These are phyloP conservation scores for Pouteria campechiana DNA, from an alignment of 179 eudicot species.

Conservation along the genomic window DNA sequence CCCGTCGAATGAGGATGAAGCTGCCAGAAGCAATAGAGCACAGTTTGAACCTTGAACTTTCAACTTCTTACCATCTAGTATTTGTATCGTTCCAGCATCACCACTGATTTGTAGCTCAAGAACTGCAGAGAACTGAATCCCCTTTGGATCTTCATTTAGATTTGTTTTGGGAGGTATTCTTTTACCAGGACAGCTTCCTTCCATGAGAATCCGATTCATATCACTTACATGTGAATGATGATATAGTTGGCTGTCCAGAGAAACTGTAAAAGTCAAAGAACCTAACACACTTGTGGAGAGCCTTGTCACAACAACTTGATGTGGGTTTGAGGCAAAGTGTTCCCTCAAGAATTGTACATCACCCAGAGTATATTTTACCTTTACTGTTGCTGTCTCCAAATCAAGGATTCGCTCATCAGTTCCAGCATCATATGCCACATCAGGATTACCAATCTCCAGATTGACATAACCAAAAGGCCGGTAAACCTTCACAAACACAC, in stretches of 20 bases:
- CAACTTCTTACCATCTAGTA: conserved; percentile 39
- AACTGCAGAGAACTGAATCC: conserved; percentile 51
- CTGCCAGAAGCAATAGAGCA: conserved; percentile 55
- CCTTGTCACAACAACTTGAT: conserved; percentile 65
- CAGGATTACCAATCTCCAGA: conserved; percentile 49
- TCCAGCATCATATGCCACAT: conserved; percentile 22
- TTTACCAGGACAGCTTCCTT: conserved; percentile 65
- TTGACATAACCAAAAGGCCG: conserved; percentile 80
- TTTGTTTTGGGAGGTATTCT: conserved; percentile 29
- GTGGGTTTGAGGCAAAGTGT: conserved; percentile 70
- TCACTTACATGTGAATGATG: conserved; percentile 36
- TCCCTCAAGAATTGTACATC: conserved; percentile 50
- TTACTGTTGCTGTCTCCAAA: conserved; percentile 62
- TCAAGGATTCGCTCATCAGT: conserved; percentile 64
- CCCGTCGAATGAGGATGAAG: conserved; percentile 69
- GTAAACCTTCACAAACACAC: conserved; percentile 45
- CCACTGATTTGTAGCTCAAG: conserved; percentile 55
- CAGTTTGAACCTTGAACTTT: conserved; percentile 54
- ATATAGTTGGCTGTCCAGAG: conserved; percentile 51
- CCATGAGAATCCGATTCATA: conserved; percentile 56
- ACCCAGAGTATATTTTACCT: conserved; percentile 44
- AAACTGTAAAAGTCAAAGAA: conserved; percentile 50
- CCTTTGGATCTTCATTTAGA: conserved; percentile 30
- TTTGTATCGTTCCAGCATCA: conserved; percentile 23
- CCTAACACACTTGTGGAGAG: conserved; percentile 51